A percentile compares a stretch with the other conserved stretches of the same genome.
These are phyloP conservation scores for Neophaeococcomyces mojaviensis DNA, from an alignment of 2,329 filamentous ascomycete species.

Conservation along the genomic window DNA sequence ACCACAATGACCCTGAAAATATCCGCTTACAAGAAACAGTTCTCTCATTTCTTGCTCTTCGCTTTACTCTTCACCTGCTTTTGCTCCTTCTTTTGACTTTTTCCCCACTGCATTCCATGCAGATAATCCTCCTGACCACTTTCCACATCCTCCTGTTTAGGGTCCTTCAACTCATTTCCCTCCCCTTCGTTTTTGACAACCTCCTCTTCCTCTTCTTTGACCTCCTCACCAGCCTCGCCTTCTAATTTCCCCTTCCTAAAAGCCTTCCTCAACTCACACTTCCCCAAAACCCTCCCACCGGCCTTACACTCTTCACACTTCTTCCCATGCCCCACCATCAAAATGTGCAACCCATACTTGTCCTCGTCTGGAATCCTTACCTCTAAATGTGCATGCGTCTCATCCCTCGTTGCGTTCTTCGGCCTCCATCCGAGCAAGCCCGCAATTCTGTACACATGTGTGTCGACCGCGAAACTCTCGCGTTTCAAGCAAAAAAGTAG, in stretches of 20 bases:
- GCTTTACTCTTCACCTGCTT: not conserved
- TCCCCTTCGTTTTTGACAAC: constrained; percentile 13
- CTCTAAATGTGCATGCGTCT: constrained; percentile 46
- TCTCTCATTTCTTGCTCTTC: constrained; percentile 1
- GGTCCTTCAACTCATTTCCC: constrained; percentile 11
- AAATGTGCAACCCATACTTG: constrained; percentile 56
- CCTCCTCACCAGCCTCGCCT: constrained; percentile 51
- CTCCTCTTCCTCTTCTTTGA: constrained; percentile 43
- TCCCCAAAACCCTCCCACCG: constrained; percentile 49
- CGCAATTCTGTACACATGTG: constrained; percentile 57
- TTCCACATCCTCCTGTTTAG: constrained; percentile 3
- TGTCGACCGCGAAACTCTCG: constrained; percentile 59
- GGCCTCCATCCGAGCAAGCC: constrained; percentile 58
- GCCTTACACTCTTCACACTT: constrained; percentile 54
- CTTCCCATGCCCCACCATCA: constrained; percentile 57
- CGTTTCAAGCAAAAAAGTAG: constrained; percentile 57
- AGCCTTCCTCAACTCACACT: constrained; percentile 53
- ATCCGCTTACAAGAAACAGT: too few relatives aligned
- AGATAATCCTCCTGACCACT: constrained; percentile 6
- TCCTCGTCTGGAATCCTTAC: constrained; percentile 53
- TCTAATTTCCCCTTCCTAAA: constrained; percentile 58
- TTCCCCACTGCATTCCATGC: constrained; percentile 6
- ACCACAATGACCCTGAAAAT: too few relatives aligned
- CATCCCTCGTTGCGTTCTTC: constrained; percentile 25
- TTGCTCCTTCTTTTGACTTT: not conserved